Percentiles rank a stretch among this genome's conserved stretches.
Evolutionary conservation across 495 filamentous ascomycete genomes (phyloP).

Genomic region (Aspergillus leporis): DNA sequence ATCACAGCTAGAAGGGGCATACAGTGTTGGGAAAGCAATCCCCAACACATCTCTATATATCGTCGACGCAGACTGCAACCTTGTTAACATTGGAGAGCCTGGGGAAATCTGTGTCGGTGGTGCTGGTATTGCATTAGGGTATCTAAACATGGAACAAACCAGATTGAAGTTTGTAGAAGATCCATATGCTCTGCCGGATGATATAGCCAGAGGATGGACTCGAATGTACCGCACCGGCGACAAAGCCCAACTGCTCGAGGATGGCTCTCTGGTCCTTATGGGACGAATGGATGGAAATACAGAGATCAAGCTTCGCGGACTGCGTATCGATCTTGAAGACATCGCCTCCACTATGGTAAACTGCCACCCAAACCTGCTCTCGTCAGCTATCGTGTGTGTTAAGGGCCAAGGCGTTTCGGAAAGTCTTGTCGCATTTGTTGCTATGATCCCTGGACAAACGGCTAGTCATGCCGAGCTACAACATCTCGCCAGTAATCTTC

Average conservation of each 20-base stretch:
- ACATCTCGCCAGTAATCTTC: conserved; percentile 17
- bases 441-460: conserved; percentile 1
- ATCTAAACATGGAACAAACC: conserved; percentile 25
- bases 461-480: not conserved
- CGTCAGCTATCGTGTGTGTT: conserved; percentile 31
- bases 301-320: conserved; percentile 50
- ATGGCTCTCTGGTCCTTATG: conserved; percentile 30
- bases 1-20: not conserved
- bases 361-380: conserved; percentile 22
- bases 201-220: conserved; percentile 26
- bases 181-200: conserved; percentile 11
- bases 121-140: conserved; percentile 35
- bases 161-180: not conserved
- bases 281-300: conserved; percentile 38
- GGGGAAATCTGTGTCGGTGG: conserved; percentile 43
- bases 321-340: conserved; percentile 51
- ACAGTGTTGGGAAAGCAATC: not conserved
- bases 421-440: conserved; percentile 37
- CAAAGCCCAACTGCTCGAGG: conserved; percentile 10
- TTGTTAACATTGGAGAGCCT: conserved; percentile 28
- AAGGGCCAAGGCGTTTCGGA: not conserved
- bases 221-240: conserved; percentile 24
- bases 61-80: not conserved
- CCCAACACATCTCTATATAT: conserved; percentile 1
- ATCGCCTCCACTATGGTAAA: conserved; percentile 37